Conservation (phyloP, 2,329 filamentous ascomycete species). For the Periconia macrospinosa region DNA sequence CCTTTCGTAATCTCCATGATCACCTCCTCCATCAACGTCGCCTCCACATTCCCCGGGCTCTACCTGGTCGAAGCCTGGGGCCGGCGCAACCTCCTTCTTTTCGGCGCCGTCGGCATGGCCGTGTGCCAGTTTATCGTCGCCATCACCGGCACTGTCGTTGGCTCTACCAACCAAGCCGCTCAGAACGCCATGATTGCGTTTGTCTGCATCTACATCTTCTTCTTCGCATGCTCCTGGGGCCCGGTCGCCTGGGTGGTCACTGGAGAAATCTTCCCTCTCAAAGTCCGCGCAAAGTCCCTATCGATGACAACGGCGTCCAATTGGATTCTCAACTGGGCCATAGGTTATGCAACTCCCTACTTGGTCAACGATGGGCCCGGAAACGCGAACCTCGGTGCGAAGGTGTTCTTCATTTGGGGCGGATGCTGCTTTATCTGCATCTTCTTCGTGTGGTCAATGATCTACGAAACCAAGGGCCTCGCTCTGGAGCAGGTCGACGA, state of each 20-base stretch:
- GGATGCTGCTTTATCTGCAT: conserved; percentile 56
- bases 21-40: conserved; percentile 75
- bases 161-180: conserved; percentile 39
- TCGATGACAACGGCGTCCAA: conserved; percentile 59
- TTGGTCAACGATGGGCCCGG: conserved; percentile 62
- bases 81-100: conserved; percentile 72
- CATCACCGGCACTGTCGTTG: conserved; percentile 44
- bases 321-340: conserved; percentile 59
- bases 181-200: conserved; percentile 46
- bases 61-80: conserved; percentile 80
- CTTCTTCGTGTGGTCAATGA: conserved; percentile 73
- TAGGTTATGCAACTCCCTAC: conserved; percentile 64
- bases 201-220: conserved; percentile 73
- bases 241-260: conserved; percentile 68
- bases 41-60: conserved; percentile 73
- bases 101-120: conserved; percentile 74
- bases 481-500: conserved; percentile 79
- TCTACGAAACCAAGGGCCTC: conserved; percentile 78
- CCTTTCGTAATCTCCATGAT: conserved; percentile 73
- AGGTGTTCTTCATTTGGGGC: conserved; percentile 61
- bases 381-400: conserved; percentile 65
- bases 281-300: conserved; percentile 52
- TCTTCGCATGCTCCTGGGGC: conserved; percentile 79
- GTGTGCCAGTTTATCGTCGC: conserved; percentile 48
- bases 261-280: conserved; percentile 49